Conservation (phyloP, 202 grass and related monocot genomes). For the Setaria italica region DNA sequence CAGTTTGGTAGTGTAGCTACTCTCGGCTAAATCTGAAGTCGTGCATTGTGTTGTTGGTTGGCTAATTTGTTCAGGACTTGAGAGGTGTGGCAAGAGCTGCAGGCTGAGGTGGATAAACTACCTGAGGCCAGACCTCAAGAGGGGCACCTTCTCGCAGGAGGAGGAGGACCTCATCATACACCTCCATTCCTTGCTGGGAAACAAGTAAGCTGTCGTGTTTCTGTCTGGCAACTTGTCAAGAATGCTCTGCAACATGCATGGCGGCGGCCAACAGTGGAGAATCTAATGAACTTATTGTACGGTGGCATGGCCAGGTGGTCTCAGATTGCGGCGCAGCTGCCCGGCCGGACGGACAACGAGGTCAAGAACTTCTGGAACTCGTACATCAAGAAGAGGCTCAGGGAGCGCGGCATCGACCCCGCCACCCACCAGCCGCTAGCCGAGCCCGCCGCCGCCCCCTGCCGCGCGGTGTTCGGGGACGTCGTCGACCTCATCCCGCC, state of each 20-base stretch:
- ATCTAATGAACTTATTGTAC: background rate
- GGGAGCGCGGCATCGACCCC: slow-evolving; percentile 66
- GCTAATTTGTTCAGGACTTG: slow-evolving; percentile 42
- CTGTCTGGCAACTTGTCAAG: background rate
- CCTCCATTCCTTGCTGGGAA: slow-evolving; percentile 66
- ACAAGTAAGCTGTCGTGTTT: slow-evolving; percentile 31
- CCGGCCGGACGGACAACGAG: slow-evolving; percentile 66
- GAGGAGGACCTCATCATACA: slow-evolving; percentile 68
- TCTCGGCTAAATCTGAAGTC: background rate
- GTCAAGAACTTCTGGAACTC: slow-evolving; percentile 79
- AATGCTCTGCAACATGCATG: background rate
- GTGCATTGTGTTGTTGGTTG: background rate
- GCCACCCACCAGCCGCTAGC: slow-evolving; percentile 56
- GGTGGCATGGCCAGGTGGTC: slow-evolving; percentile 54
- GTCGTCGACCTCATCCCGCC: slow-evolving; percentile 45
- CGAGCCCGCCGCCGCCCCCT: background rate
- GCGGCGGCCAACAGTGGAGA: background rate
- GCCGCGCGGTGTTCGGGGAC: slow-evolving; percentile 38
- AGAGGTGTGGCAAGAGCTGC: slow-evolving; percentile 74
- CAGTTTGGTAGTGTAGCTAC: background rate
- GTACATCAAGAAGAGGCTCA: slow-evolving; percentile 67
- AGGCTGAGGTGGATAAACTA: slow-evolving; percentile 75
- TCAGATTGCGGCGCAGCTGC: slow-evolving; percentile 65
- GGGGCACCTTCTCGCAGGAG: slow-evolving; percentile 63
- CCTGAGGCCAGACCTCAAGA: slow-evolving; percentile 68